Evolutionary conservation across 164 flowering plant genomes (phyloP).

Genomic region (Cinnamomum chago): DNA sequence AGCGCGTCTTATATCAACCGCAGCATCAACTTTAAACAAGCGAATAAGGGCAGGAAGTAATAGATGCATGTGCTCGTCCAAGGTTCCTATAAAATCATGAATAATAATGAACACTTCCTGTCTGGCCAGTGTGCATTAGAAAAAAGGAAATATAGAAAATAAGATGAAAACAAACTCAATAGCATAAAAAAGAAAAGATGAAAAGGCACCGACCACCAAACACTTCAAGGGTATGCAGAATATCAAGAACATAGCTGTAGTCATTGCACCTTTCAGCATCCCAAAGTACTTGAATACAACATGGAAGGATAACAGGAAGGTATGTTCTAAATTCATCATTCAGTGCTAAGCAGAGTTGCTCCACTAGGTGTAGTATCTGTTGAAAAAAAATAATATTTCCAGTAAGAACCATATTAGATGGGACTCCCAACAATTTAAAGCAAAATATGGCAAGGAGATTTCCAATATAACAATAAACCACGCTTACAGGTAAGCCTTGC

Average conservation of each 20-base stretch:
- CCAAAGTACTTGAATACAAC: slow-evolving; percentile 91
- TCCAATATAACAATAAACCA: not conserved
- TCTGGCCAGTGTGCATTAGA: not conserved
- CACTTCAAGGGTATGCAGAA: slow-evolving; percentile 91
- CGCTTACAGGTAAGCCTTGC: slow-evolving; percentile 80
- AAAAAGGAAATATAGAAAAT: not conserved
- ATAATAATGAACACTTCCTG: not conserved
- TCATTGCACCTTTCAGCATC: slow-evolving; percentile 96
- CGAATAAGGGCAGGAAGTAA: slow-evolving; percentile 95
- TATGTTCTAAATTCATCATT: slow-evolving; percentile 89
- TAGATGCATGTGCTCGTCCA: slow-evolving; percentile 99
- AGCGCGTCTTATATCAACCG: slow-evolving; percentile 77
- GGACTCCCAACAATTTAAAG: not conserved
- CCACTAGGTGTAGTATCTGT: slow-evolving; percentile 89
- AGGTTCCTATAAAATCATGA: slow-evolving; percentile 48
- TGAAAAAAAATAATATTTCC: not conserved
- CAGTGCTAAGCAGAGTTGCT: slow-evolving; percentile 95
- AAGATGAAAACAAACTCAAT: not conserved
- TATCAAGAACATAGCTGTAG: slow-evolving; percentile 75
- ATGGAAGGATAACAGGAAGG: slow-evolving; percentile 85
- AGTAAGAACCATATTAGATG: slow-evolving; percentile 1
- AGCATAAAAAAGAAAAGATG: not conserved
- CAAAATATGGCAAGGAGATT: not conserved
- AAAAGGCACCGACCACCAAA: slow-evolving; percentile 78
- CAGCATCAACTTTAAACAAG: slow-evolving; percentile 85